Evolutionary conservation across 108 stramenopile species (phyloP), one percentile per base, ranked within the genome.

Genomic region (Cylindrotheca fusiformis): DNA sequence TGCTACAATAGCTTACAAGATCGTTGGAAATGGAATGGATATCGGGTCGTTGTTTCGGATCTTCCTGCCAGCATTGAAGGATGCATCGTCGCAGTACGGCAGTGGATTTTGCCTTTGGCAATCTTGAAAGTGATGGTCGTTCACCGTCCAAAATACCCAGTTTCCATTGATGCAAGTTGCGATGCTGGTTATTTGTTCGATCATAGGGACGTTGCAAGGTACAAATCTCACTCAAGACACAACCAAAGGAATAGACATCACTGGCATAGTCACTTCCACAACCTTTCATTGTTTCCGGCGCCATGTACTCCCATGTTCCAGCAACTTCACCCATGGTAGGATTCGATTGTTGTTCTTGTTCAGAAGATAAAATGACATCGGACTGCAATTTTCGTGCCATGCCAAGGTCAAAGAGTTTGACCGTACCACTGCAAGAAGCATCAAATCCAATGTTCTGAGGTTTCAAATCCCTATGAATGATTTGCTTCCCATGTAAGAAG

Each of bases 321-420:
- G 78, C 78, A 5, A 76, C 60, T 46, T 73, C 82, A 41, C 36
- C 36, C 6, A 41, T 14, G 17, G 68, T 72, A 17, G 27, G 30
- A 22, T 63, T 44, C 2, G 49, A 23, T 24, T 5, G 51, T 5
- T 14, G 12, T 14, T 65, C 59, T 4, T n/a, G 4, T 5, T 6
- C 51, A 10, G 36, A 10, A n/a, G 51, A 5, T 6, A 18, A 8
- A 18, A 14, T 5, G 51, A 52, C 51, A 24, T 52, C 23, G 36
- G 55, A 55, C 5, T 55, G 59, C 4, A 62, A 49, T 50, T 80
- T 70, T 2, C 79, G 74, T 12, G 83, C 80, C 19, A 81, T 71
- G 18, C 83, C 83, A 41, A 85, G 74, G 56, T 85, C 83, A 60
- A 81, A 85, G 10, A 85, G 60, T 54, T 81, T 81, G 32, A 77